Percentiles rank a stretch among this genome's conserved stretches.
Conservation (phyloP, 192 early-diverging fungal genomes). For the Kappamyces sp. region DNA sequence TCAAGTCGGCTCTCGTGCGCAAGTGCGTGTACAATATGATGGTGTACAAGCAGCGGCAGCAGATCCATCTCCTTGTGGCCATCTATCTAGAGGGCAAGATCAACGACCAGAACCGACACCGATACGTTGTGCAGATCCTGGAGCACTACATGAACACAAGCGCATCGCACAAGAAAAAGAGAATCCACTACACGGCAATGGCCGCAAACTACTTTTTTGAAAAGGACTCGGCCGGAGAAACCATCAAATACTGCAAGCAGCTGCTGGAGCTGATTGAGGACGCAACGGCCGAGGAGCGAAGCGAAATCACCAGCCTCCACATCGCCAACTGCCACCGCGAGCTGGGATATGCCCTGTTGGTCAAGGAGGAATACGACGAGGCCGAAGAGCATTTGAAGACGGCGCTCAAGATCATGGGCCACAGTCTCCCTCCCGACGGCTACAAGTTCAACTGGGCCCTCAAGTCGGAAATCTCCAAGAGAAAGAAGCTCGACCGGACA, state of each 20-base stretch:
- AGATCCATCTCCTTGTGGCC: conserved; percentile 38
- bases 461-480: conserved; percentile 13
- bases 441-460: conserved; percentile 27
- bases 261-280: conserved; percentile 25
- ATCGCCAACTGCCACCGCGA: conserved; percentile 41
- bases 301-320: conserved; percentile 11
- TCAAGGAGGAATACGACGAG: conserved; percentile 19
- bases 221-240: conserved; percentile 30
- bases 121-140: conserved; percentile 37
- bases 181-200: conserved; percentile 35
- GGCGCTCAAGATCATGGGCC: conserved; percentile 27
- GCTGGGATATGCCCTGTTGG: conserved; percentile 43
- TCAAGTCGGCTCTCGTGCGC: conserved; percentile 48
- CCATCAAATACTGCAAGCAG: conserved; percentile 39
- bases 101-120: conserved; percentile 26
- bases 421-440: conserved; percentile 21
- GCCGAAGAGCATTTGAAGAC: conserved; percentile 32
- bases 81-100: conserved; percentile 36
- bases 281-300: conserved; percentile 14
- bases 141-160: conserved; percentile 45
- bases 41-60: conserved; percentile 41
- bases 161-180: conserved; percentile 29
- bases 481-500: conserved; percentile 2
- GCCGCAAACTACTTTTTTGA: conserved; percentile 39
- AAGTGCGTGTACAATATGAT: conserved; percentile 50